Base-by-base conservation (phyloP, 1,284 basidiomycete genomes). In the Leccinum laetum region DNA sequence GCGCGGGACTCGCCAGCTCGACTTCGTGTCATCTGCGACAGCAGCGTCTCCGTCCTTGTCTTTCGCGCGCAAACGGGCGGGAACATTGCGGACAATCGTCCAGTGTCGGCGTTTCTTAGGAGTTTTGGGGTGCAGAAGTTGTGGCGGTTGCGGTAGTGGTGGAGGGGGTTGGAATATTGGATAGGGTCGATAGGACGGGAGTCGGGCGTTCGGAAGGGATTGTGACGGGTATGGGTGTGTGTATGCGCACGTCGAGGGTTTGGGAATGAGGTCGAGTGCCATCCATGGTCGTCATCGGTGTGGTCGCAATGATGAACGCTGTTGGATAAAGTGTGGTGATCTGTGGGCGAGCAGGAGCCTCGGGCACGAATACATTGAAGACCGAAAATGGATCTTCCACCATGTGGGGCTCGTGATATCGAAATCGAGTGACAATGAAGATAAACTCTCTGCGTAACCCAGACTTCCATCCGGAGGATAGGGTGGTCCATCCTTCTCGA, bases 311-410 rank as follows among this genome's bases (percentile, higher is more conserved):
- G 26, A 10, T 68, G 41, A 71, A 72, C 61, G 77, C 55, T 1
- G 84, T 79, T 14, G 84, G 82, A 69, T 86, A 86, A 16, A 92
- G 77, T 13, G 89, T 84, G 4, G 80, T 79, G 11, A 92, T 77
- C 52, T 80, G 80, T 4, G 89, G 90, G 35, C 83, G 80, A 24
- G 81, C 75, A 10, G 72, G 80, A 2, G 82, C 80, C 13, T 91
- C 86, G 4, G 88, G 88, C 14, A 85, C 85, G 58, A 92, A 80
- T 41, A 80, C 79, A 14, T 85, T 87, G 2, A 93, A 80, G 0
- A 90, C 75, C 7, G 87, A 83, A 74, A 91, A 93, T 2, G 91
- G 90, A 67, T 92, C 89, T 73, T 93, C 91, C 84, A 93, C 90
- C 29, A 29, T 92, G 7, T 14, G 39, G 26, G 37, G 13, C 3